Evolutionary conservation across 352 stramenopile genomes (phyloP), one percentile per base, ranked within the genome.

Genomic region (Globisporangium splendens): DNA sequence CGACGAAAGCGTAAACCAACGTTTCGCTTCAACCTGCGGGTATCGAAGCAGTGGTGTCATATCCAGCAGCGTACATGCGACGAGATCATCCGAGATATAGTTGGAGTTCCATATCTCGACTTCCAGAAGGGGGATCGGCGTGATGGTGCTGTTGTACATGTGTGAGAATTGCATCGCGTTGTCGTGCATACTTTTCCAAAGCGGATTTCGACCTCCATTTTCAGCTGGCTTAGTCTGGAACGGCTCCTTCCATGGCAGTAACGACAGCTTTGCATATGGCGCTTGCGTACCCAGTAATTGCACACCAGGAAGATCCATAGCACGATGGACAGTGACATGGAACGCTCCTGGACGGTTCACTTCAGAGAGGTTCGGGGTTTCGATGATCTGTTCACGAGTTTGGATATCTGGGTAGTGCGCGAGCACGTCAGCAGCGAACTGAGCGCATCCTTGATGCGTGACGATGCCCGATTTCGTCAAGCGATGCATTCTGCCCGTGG

Each of bases 111-210:
- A 95, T 35, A 95, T 79, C 59, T 95, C 83, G 31, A 95, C 79
- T 59, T 93, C 83, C 1, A 95, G 65, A 18, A 93, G 59, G 31
- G 86, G 86, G 28, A 93, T 91, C 4, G 86, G 86, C 2, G 85
- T 95, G 68, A 93, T 93, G 13, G 74, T 85, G 62, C 83, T 93
- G 69, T 93, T 95, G 72, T 93, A 95, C 77, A 93, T 91, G 70
- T 95, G 86, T 33, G 85, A 81, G 46, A 95, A 88, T 21, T 88
- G 79, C 79, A 93, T 88, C 56, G 65, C 71, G 51, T 93, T 93
- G 56, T 91, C 80, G 54, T 93, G 80, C 44, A 72, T 70, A 54
- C 56, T 77, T 41, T 75, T 81, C 83, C 83, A 95, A 21, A 87
- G 66, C 18, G 86, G 86, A 55, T 91, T 83, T 11, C 79, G 78